A percentile compares a stretch with the other conserved stretches of the same genome.
phyloP scores from a whole-genome alignment of 1,284 basidiomycete species.

The Apiotrichum gracile region DNA sequence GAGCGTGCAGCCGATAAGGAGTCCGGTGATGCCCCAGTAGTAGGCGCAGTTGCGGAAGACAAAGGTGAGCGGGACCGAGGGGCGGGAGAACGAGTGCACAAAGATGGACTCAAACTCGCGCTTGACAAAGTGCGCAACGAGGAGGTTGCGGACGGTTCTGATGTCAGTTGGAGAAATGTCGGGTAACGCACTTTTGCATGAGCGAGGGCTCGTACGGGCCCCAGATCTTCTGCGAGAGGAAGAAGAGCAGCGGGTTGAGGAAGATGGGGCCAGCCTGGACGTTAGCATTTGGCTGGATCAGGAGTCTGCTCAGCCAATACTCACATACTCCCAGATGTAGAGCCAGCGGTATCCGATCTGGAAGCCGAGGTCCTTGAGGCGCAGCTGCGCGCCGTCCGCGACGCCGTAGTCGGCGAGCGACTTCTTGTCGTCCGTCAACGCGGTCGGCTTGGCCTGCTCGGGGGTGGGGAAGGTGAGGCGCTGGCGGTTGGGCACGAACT shows the following conservation, averaged over 20 bases:
- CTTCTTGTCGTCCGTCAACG: slow-evolving; percentile 59
- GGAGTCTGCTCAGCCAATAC: slow-evolving; percentile 33
- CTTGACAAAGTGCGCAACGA: slow-evolving; percentile 84
- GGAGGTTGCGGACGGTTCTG: slow-evolving; percentile 71
- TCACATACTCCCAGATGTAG: slow-evolving; percentile 84
- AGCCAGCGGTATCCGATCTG: slow-evolving; percentile 82
- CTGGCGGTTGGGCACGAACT: slow-evolving; percentile 70
- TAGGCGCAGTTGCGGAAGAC: slow-evolving; percentile 86
- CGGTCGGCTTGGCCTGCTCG: slow-evolving; percentile 45
- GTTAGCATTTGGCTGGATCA: slow-evolving; percentile 2
- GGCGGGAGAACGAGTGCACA: slow-evolving; percentile 90
- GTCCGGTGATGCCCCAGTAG: slow-evolving; percentile 77
- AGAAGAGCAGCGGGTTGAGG: slow-evolving; percentile 83
- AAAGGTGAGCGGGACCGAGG: slow-evolving; percentile 83
- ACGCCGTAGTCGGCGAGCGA: slow-evolving; percentile 58
- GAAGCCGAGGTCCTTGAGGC: slow-evolving; percentile 78
- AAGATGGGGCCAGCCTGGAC: slow-evolving; percentile 75
- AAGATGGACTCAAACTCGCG: slow-evolving; percentile 91
- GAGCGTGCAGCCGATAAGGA: slow-evolving; percentile 69
- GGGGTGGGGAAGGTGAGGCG: slow-evolving; percentile 53
- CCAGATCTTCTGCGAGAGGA: slow-evolving; percentile 50
- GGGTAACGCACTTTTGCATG: slow-evolving; percentile 32
- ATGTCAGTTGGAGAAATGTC: neutral
- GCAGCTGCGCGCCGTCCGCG: slow-evolving; percentile 55
- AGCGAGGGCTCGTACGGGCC: slow-evolving; percentile 33